These are phyloP conservation scores for Trametes meyenii DNA, from an alignment of 768 basidiomycete genomes.

Conservation along the genomic window DNA sequence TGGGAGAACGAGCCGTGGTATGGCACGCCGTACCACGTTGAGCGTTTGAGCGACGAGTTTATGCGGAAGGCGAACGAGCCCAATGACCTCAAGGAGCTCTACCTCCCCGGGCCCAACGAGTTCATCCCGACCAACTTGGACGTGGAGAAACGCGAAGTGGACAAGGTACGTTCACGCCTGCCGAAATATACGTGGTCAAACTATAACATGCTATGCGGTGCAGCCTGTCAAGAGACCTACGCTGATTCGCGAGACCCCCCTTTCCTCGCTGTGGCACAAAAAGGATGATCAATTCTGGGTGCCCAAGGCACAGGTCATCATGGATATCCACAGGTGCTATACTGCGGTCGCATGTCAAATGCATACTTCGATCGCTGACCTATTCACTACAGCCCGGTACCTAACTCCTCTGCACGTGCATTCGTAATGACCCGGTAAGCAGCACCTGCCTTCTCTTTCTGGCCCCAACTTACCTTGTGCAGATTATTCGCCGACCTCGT, in stretches of 20 bases:
- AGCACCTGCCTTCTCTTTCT: not conserved
- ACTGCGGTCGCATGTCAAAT: not conserved
- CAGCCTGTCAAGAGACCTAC: constrained; percentile 78
- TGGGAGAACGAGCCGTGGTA: constrained; percentile 92
- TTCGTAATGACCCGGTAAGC: constrained; percentile 72
- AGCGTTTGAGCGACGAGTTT: constrained; percentile 66
- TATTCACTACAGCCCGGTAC: constrained; percentile 48
- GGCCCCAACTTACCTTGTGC: constrained; percentile 3
- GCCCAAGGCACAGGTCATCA: constrained; percentile 78
- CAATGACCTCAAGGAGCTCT: constrained; percentile 69
- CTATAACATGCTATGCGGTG: not conserved
- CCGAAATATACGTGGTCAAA: not conserved
- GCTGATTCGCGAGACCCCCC: constrained; percentile 69
- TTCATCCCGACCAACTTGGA: constrained; percentile 89
- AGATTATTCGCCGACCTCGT: constrained; percentile 86
- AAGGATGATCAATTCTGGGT: constrained; percentile 97
- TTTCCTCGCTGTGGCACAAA: constrained; percentile 91
- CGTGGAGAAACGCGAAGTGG: constrained; percentile 73
- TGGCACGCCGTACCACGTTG: constrained; percentile 83
- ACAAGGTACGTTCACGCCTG: constrained; percentile 48
- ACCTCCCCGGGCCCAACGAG: constrained; percentile 82
- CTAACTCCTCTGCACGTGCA: constrained; percentile 65
- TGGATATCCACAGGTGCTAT: constrained; percentile 73
- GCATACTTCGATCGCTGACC: not conserved
- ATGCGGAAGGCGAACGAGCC: constrained; percentile 61